phyloP scores from a whole-genome alignment of 768 basidiomycete genomes.

The Lanmaoa pseudosensibilis region DNA sequence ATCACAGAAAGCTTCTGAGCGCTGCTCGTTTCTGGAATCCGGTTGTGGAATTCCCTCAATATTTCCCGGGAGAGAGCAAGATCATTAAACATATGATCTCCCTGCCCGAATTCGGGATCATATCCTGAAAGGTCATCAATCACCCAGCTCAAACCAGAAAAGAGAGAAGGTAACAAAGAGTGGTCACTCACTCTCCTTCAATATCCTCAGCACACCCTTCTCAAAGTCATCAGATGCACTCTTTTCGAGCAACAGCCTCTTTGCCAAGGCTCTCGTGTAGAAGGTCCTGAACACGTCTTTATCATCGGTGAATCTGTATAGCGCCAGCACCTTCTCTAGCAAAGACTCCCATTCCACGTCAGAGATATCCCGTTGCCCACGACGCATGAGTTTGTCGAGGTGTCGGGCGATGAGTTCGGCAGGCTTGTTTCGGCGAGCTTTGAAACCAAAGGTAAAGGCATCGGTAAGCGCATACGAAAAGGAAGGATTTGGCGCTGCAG shows the following conservation, averaged over 20 bases:
- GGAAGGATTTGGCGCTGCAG: conserved; percentile 46
- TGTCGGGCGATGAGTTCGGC: conserved; percentile 94
- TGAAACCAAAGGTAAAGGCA: conserved; percentile 74
- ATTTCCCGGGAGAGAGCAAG: conserved; percentile 73
- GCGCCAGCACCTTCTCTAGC: conserved; percentile 63
- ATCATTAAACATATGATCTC: conserved; percentile 95
- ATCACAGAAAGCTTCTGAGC: conserved; percentile 64
- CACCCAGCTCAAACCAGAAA: background rate
- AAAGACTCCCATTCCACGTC: conserved; percentile 62
- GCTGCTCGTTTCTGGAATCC: conserved; percentile 38
- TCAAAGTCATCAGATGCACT: conserved; percentile 89
- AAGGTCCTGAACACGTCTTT: conserved; percentile 94
- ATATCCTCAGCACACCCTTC: conserved; percentile 75
- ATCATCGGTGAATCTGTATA: conserved; percentile 88
- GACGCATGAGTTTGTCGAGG: conserved; percentile 83
- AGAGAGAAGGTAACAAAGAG: no score
- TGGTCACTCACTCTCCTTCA: conserved; percentile 69
- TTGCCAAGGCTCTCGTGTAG: conserved; percentile 87
- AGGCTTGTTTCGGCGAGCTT: conserved; percentile 73
- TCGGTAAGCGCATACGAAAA: conserved; percentile 70
- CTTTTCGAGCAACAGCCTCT: conserved; percentile 77
- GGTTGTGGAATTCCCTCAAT: conserved; percentile 62
- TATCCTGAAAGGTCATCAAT: conserved; percentile 58
- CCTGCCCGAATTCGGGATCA: conserved; percentile 93
- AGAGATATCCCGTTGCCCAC: conserved; percentile 70